Percentiles rank a stretch among this genome's conserved stretches.
phyloP scores from a whole-genome alignment of 164 flowering plant species.

The Stephania yunnanensis region DNA sequence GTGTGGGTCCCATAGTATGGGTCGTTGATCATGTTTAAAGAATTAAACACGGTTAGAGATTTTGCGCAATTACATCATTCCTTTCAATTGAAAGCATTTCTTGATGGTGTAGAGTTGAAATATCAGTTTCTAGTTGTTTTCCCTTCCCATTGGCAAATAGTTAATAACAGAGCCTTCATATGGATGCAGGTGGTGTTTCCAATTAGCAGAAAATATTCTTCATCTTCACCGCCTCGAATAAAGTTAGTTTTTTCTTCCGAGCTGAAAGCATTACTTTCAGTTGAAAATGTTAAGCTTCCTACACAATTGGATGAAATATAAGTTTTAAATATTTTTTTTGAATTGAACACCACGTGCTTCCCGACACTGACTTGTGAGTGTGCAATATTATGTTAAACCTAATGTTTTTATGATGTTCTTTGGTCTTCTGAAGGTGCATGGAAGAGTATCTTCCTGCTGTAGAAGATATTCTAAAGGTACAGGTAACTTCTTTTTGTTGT shows the following conservation, averaged over 20 bases:
- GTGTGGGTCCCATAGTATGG: too few species aligned
- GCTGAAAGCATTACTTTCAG: constrained; percentile 56
- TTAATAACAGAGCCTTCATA: neutral
- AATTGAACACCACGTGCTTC: neutral
- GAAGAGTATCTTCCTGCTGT: constrained; percentile 88
- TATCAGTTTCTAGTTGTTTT: too few species aligned
- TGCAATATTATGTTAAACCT: neutral
- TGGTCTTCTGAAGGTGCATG: constrained; percentile 65
- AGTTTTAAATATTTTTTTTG: constrained; percentile 16
- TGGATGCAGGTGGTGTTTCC: constrained; percentile 65
- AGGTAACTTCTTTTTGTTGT: constrained; percentile 44
- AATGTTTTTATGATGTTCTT: constrained; percentile 1
- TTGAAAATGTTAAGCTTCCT: constrained; percentile 85
- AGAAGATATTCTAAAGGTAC: constrained; percentile 60
- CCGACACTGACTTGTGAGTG: neutral
- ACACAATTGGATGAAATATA: constrained; percentile 83
- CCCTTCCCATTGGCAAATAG: too few species aligned
- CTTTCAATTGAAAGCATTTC: too few species aligned
- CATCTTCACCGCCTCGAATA: constrained; percentile 62
- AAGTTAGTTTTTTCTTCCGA: constrained; percentile 75
- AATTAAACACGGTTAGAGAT: too few species aligned
- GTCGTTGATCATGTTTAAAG: too few species aligned
- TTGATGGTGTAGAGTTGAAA: too few species aligned
- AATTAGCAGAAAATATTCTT: constrained; percentile 41
- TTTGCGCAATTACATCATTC: too few species aligned